A percentile compares a stretch with the other conserved stretches of the same genome.
Conservation (phyloP, 257 asterid species). For the Voacanga thouarsii region DNA sequence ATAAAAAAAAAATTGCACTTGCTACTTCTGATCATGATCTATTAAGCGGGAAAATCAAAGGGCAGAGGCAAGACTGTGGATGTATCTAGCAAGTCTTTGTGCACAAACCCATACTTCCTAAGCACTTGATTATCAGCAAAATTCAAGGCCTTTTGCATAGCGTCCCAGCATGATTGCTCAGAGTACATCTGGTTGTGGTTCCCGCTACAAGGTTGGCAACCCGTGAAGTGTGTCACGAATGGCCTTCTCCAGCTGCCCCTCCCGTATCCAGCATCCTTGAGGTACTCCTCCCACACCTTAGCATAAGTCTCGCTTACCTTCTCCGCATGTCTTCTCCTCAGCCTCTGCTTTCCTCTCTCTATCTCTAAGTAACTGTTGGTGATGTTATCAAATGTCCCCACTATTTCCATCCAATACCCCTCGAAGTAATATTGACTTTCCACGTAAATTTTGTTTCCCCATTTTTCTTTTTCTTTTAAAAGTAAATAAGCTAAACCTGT, state of each 20-base stretch:
- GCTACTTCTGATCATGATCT: background rate
- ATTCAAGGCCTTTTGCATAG: constrained; percentile 70
- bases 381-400: constrained; percentile 53
- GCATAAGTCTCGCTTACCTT: constrained; percentile 58
- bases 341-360: constrained; percentile 37
- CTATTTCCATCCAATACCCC: constrained; percentile 91
- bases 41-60: constrained; percentile 64
- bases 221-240: constrained; percentile 92
- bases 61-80: constrained; percentile 67
- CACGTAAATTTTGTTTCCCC: constrained; percentile 64
- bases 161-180: constrained; percentile 64
- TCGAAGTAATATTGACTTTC: constrained; percentile 73
- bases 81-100: constrained; percentile 58
- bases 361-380: constrained; percentile 42
- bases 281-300: constrained; percentile 61
- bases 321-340: constrained; percentile 83
- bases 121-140: constrained; percentile 97
- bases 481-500: constrained; percentile 65
- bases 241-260: constrained; percentile 82
- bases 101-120: constrained; percentile 69
- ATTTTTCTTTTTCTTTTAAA: constrained; percentile 61
- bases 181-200: constrained; percentile 81
- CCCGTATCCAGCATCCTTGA: constrained; percentile 70
- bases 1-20: background rate
- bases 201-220: constrained; percentile 98